These are phyloP conservation scores for Coemansia sp. DNA, from an alignment of 192 early-diverging fungal genomes.

Conservation along the genomic window DNA sequence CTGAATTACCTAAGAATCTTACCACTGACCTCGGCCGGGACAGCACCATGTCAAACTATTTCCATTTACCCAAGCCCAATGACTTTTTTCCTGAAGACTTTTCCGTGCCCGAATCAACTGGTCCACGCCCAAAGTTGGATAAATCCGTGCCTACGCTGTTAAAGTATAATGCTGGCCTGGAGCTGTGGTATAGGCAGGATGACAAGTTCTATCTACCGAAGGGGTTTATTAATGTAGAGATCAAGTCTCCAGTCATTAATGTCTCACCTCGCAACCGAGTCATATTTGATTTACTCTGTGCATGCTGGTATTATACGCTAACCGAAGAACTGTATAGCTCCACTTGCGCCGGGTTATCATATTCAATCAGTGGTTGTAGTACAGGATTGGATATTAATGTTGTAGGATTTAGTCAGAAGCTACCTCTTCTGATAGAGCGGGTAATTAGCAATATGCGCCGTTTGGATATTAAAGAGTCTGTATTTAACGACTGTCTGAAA, in stretches of 20 bases:
- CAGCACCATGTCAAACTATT: no score
- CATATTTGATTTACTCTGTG: slow-evolving; percentile 60
- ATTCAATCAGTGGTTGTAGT: slow-evolving; percentile 57
- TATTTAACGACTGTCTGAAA: no score
- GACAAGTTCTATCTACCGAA: slow-evolving; percentile 87
- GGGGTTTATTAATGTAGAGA: slow-evolving; percentile 41
- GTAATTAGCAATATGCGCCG: slow-evolving; percentile 61
- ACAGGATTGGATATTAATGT: slow-evolving; percentile 64
- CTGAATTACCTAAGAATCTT: no score
- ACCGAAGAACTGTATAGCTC: slow-evolving; percentile 82
- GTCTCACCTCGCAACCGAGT: slow-evolving; percentile 58
- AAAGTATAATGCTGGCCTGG: neutral
- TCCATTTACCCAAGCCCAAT: slow-evolving; percentile 8
- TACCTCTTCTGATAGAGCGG: slow-evolving; percentile 61
- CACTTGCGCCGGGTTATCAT: slow-evolving; percentile 72
- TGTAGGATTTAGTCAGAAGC: slow-evolving; percentile 82
- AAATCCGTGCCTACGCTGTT: slow-evolving; percentile 13
- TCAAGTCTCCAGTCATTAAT: neutral
- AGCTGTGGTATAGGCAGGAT: slow-evolving; percentile 57
- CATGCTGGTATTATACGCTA: slow-evolving; percentile 68
- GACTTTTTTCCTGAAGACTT: slow-evolving; percentile 27
- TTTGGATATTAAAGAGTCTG: slow-evolving; percentile 52
- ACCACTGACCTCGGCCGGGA: no score
- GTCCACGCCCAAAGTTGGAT: neutral
- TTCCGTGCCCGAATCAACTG: neutral